Base-by-base conservation (phyloP, 495 filamentous ascomycete genomes). In the Penicillium odoratum region DNA sequence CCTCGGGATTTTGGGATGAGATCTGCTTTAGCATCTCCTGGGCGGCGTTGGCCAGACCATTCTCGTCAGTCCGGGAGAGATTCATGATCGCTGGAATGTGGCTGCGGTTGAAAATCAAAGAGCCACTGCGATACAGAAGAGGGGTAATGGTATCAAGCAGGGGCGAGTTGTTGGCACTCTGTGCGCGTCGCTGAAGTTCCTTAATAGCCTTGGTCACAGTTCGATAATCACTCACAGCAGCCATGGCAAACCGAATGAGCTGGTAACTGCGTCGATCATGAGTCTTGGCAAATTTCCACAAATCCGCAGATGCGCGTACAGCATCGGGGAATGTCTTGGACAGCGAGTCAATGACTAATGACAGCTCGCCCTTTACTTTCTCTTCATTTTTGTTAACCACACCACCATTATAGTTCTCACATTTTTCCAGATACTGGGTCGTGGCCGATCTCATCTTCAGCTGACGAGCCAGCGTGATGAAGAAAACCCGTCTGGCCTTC, bases 11-110 rank as follows among this genome's bases (percentile, higher is more conserved):
- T 21, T 83, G 84, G 43, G 88, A 84, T 0, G 94, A 97, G 31
- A 99, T 96, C 65, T 98, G 90, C 65, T 92, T 93, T 28, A 97
- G 80, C 46, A 98, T 83, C 67, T 96, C 91, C 60, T 97, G 92
- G 7, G 94, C 94, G 0, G 89, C 83, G 8, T 81, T 73, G 15
- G 88, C 89, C 58, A 98, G 74, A 1, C 83, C 83, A 40, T 91
- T 83, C 61, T 92, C 87, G 65, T 97, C 88, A 3, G 86, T 89
- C 58, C 89, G 85, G 0, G 92, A 90, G 60, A 88, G 88, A 55
- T 90, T 87, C 79, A 97, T 90, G 60, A 97, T 92, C 2, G 90
- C 85, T 2, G 93, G 86, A 10, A 98, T 87, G 62, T 98, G 93
- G 67, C 92, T 97, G 57, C 88, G 86, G 75, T 98, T 99, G 75